phyloP scores from a whole-genome alignment of 1,139 yeast species.

The Lodderomyces theae region DNA sequence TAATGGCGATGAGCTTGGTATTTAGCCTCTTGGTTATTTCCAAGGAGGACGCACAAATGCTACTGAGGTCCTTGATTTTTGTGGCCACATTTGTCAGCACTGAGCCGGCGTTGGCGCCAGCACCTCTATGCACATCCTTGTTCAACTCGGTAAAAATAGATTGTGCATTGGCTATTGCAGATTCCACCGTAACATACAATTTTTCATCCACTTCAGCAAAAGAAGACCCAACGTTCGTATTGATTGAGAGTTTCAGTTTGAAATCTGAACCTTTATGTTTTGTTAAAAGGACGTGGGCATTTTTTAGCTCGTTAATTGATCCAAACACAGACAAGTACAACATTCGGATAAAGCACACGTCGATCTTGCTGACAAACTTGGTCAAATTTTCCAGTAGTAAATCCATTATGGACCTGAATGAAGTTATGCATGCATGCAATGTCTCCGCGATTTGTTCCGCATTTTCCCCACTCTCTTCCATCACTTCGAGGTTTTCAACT shows the following conservation, averaged over 20 bases:
- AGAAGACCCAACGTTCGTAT: conserved; percentile 16
- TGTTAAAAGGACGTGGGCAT: conserved; percentile 61
- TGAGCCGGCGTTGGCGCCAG: conserved; percentile 29
- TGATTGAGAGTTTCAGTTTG: conserved; percentile 26
- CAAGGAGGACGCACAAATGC: conserved; percentile 75
- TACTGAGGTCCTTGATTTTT: conserved; percentile 74
- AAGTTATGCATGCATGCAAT: conserved; percentile 32
- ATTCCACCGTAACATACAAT: conserved; percentile 67
- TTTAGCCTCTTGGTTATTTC: conserved; percentile 72
- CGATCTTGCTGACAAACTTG: conserved; percentile 53
- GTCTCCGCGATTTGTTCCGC: conserved; percentile 29
- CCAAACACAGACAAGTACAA: conserved; percentile 70
- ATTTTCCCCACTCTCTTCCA: conserved; percentile 43
- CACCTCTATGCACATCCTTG: conserved; percentile 71
- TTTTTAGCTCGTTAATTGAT: conserved; percentile 70
- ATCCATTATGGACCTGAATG: conserved; percentile 54
- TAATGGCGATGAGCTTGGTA: conserved; percentile 52
- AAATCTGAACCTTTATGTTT: conserved; percentile 20
- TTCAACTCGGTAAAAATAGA: conserved; percentile 77
- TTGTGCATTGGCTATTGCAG: conserved; percentile 76
- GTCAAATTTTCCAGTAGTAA: conserved; percentile 47
- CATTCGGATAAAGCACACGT: conserved; percentile 69
- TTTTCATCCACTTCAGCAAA: conserved; percentile 67
- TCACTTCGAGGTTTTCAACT: conserved; percentile 57
- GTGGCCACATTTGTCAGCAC: conserved; percentile 43